Evolutionary conservation across 345 rosid genomes (phyloP).

Genomic region (Syzygium oleosum): DNA sequence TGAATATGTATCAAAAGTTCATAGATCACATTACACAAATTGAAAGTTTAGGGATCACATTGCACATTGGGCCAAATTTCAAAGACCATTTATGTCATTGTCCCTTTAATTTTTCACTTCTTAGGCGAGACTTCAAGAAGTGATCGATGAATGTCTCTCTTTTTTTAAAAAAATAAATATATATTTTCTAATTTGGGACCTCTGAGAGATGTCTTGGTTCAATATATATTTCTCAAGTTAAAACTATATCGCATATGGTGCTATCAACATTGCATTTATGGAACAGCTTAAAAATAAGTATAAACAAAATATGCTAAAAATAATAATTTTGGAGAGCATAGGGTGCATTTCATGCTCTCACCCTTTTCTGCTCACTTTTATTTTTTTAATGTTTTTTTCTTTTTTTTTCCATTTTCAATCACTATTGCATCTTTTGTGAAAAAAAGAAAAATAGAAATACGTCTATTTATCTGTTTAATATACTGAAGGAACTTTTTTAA

Average conservation of each 20-base stretch:
- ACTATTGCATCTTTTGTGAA: not conserved
- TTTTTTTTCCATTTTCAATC: not conserved
- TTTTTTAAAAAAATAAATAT: too few relatives aligned
- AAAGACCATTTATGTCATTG: too few relatives aligned
- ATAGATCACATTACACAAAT: too few relatives aligned
- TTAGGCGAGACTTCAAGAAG: not conserved
- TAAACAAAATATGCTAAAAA: not conserved
- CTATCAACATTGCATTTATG: not conserved
- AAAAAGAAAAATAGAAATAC: not conserved
- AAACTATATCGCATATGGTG: not conserved
- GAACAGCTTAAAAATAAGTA: not conserved
- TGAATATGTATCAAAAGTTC: too few relatives aligned
- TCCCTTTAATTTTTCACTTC: not conserved
- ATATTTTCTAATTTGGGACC: not conserved
- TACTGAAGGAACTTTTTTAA: not conserved
- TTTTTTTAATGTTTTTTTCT: not conserved
- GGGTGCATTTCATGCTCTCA: not conserved
- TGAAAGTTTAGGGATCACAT: too few relatives aligned
- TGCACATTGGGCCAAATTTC: too few relatives aligned
- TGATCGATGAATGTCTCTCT: not conserved
- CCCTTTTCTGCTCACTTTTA: not conserved
- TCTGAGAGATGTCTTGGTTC: not conserved
- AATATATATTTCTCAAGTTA: not conserved
- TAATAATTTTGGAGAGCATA: not conserved
- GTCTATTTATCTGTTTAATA: not conserved